Evolutionary conservation across 208 protist genomes (phyloP).

Genomic region (Trypanosoma congolense): DNA sequence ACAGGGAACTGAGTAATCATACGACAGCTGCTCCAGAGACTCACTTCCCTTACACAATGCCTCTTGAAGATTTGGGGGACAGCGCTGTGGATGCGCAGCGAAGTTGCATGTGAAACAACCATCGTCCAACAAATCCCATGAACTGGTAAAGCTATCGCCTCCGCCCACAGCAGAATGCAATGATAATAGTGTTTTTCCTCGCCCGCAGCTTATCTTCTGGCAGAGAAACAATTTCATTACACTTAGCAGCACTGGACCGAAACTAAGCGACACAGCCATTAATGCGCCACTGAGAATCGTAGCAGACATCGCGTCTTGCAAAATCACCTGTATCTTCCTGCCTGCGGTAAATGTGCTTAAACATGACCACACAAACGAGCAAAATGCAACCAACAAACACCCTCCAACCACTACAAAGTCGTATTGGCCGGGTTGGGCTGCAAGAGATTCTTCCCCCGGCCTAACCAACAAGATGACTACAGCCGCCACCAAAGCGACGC

Average conservation of each 20-base stretch:
- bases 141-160: not conserved
- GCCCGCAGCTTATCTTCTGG: conserved; percentile 27
- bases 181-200: conserved; percentile 26
- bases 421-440: conserved; percentile 27
- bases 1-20: conserved; percentile 53
- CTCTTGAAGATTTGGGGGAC: conserved; percentile 24
- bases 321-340: conserved; percentile 20
- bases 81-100: conserved; percentile 36
- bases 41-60: conserved; percentile 24
- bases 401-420: conserved; percentile 25
- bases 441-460: not conserved
- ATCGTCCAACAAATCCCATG: conserved; percentile 1
- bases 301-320: conserved; percentile 15
- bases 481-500: not conserved
- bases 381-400: conserved; percentile 17
- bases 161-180: conserved; percentile 21
- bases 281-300: conserved; percentile 32
- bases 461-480: not conserved
- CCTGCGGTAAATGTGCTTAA: conserved; percentile 33
- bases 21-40: conserved; percentile 33
- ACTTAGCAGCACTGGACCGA: conserved; percentile 55
- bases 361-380: conserved; percentile 32
- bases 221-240: conserved; percentile 61
- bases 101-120: conserved; percentile 49
- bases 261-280: conserved; percentile 39